These are phyloP conservation scores for Penicillium sp. DNA, from an alignment of 2,329 filamentous ascomycete genomes.

Conservation along the genomic window DNA sequence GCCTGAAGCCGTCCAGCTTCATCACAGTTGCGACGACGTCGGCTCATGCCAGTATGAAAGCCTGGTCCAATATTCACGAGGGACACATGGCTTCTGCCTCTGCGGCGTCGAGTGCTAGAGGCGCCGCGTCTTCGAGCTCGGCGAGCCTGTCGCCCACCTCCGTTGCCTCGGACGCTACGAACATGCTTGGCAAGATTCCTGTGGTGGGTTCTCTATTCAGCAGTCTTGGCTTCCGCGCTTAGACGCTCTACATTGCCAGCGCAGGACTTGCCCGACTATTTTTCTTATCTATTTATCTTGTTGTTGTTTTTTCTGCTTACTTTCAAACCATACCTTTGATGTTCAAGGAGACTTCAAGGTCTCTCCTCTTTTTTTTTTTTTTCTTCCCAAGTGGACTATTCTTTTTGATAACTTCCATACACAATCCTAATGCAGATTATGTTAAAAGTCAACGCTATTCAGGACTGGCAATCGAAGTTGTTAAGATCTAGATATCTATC, in stretches of 20 bases:
- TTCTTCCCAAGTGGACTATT: too few species aligned
- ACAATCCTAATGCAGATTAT: too few species aligned
- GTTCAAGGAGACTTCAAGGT: conserved; percentile 5
- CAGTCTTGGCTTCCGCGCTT: background rate
- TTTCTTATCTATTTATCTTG: too few species aligned
- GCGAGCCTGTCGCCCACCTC: conserved; percentile 9
- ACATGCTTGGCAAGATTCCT: background rate
- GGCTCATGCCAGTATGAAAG: background rate
- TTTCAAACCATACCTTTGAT: conserved; percentile 1
- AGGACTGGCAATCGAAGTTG: too few species aligned
- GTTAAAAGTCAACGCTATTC: too few species aligned
- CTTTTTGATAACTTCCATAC: too few species aligned
- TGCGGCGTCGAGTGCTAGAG: background rate
- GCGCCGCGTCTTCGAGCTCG: conserved; percentile 5
- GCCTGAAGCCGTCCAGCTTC: background rate
- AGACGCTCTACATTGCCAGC: background rate
- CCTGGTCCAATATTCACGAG: conserved; percentile 2
- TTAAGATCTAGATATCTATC: too few species aligned
- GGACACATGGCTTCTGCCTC: conserved; percentile 1
- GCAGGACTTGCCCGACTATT: too few species aligned
- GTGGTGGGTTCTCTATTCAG: conserved; percentile 4
- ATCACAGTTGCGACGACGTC: background rate
- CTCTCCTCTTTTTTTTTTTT: too few species aligned
- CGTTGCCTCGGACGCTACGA: background rate
- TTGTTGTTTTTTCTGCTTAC: too few species aligned